These are phyloP conservation scores for Tetrahymena elliotti DNA, from an alignment of 73 alveolate genomes.

Conservation along the genomic window DNA sequence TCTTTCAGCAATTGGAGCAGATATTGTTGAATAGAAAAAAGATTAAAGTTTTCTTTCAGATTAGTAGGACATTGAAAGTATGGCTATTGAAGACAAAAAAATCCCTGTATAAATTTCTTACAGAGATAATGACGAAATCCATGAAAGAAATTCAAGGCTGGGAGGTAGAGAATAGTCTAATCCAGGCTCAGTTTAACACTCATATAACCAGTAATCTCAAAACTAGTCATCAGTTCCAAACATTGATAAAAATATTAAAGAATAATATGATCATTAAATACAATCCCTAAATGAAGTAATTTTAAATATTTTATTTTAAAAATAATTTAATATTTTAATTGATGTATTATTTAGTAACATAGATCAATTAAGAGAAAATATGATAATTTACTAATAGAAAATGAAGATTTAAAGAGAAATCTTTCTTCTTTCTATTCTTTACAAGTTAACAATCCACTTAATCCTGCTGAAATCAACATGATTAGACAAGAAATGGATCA, in stretches of 20 bases:
- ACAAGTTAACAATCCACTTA: not conserved
- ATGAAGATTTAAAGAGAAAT: not conserved
- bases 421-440: not conserved
- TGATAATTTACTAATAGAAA: not conserved
- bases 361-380: not conserved
- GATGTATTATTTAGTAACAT: not conserved
- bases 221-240: not conserved
- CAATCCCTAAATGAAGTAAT: not conserved
- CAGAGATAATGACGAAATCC: not conserved
- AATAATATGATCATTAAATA: not conserved
- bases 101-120: not conserved
- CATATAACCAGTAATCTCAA: not conserved
- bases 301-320: not conserved
- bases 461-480: not conserved
- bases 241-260: not conserved
- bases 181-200: not conserved
- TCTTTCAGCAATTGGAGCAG: not conserved
- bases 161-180: not conserved
- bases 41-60: not conserved
- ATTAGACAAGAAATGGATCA: not conserved
- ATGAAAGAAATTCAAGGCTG: not conserved
- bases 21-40: not conserved
- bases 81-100: not conserved
- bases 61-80: not conserved
- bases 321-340: not conserved